Evolutionary conservation across 1,139 yeast genomes (phyloP).

Genomic region (Taiozyma sp.): DNA sequence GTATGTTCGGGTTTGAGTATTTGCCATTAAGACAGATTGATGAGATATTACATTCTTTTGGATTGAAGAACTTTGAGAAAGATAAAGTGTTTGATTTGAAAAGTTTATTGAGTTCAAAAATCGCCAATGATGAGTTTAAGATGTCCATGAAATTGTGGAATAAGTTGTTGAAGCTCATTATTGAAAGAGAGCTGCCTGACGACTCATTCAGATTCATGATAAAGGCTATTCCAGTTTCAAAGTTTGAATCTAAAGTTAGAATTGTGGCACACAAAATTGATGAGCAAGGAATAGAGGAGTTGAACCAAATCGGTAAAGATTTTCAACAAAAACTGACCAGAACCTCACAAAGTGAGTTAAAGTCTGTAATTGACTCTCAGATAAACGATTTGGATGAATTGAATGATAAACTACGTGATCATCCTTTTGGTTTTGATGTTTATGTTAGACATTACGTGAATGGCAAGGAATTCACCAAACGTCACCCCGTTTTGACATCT

Average conservation of each 20-base stretch:
- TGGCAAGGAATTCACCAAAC: slow-evolving; percentile 8
- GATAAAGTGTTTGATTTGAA: slow-evolving; percentile 9
- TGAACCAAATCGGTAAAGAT: slow-evolving; percentile 12
- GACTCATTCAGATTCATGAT: slow-evolving; percentile 17
- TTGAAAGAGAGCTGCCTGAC: slow-evolving; percentile 21
- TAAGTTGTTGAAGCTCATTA: slow-evolving; percentile 41
- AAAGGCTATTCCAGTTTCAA: slow-evolving; percentile 9
- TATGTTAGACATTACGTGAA: slow-evolving; percentile 19
- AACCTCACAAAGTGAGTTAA: slow-evolving; percentile 8
- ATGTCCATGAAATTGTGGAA: slow-evolving; percentile 57
- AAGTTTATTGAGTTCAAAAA: slow-evolving; percentile 35
- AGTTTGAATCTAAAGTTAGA: slow-evolving; percentile 22
- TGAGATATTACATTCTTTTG: slow-evolving; percentile 43
- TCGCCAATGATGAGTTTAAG: slow-evolving; percentile 74
- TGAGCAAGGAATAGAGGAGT: slow-evolving; percentile 14
- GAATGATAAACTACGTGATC: slow-evolving; percentile 13
- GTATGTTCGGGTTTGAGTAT: slow-evolving; percentile 89
- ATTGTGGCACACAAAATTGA: slow-evolving; percentile 26
- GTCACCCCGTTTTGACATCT: slow-evolving; percentile 25
- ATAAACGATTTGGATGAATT: slow-evolving; percentile 10
- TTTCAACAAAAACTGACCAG: slow-evolving; percentile 10
- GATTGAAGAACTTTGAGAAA: slow-evolving; percentile 5
- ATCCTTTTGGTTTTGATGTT: slow-evolving; percentile 20
- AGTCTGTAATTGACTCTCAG: slow-evolving; percentile 10
- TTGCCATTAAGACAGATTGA: slow-evolving; percentile 74